These are phyloP conservation scores for Serendipita sp. DNA, from an alignment of 768 basidiomycete genomes.

Conservation along the genomic window DNA sequence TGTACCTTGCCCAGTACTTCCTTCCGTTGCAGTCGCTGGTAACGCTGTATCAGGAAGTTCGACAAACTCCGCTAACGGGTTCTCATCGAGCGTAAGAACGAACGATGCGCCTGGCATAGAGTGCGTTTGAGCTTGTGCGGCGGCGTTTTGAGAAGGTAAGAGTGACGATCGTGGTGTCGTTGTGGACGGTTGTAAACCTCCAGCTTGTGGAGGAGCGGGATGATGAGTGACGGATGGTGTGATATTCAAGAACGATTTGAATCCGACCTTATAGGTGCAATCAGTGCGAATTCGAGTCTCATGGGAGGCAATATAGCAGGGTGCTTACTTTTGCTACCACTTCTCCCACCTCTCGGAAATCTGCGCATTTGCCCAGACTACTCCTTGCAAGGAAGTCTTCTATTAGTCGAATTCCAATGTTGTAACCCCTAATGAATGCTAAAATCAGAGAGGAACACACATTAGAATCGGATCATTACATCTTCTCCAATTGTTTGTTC, in stretches of 20 bases:
- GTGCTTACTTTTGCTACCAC: constrained; percentile 73
- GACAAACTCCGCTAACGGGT: constrained; percentile 92
- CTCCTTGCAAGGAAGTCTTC: constrained; percentile 96
- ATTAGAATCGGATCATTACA: constrained; percentile 19
- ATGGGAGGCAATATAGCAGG: background rate
- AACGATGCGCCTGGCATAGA: constrained; percentile 28
- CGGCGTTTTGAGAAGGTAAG: constrained; percentile 7
- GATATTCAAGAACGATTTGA: constrained; percentile 94
- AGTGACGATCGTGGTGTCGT: constrained; percentile 30
- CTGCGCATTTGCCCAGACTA: constrained; percentile 75
- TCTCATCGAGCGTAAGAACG: constrained; percentile 81
- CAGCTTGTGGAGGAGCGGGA: constrained; percentile 25
- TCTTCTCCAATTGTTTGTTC: constrained; percentile 19
- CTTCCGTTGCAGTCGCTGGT: background rate
- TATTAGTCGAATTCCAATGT: constrained; percentile 88
- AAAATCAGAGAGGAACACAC: background rate
- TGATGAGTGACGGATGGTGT: constrained; percentile 68
- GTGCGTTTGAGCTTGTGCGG: constrained; percentile 1
- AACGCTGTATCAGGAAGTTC: constrained; percentile 88
- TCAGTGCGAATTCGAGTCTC: background rate
- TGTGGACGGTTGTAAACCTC: background rate
- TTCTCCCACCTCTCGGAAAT: constrained; percentile 91
- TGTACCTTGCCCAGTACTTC: constrained; percentile 23
- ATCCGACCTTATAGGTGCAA: constrained; percentile 59
- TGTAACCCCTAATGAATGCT: constrained; percentile 65